Percentiles rank a stretch among this genome's conserved stretches.
These are phyloP conservation scores for Mycena vulgaris DNA, from an alignment of 768 basidiomycete species.

Conservation along the genomic window DNA sequence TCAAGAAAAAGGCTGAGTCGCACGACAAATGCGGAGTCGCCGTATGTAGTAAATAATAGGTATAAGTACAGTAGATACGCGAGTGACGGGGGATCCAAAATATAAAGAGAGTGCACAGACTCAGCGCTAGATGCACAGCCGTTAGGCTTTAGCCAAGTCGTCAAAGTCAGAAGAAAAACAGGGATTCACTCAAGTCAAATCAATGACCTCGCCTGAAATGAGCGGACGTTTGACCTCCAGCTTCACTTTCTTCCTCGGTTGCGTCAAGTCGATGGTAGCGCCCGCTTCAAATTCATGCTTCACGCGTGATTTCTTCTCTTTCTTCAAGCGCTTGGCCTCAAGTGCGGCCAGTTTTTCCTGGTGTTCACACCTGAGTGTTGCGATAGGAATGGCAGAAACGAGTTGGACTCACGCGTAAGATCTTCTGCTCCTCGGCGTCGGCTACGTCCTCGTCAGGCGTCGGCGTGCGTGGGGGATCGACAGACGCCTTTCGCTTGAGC, in stretches of 20 bases:
- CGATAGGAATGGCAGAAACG: no score
- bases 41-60: no score
- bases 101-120: no score
- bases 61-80: no score
- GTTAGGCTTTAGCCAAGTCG: no score
- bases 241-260: conserved; percentile 19
- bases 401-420: neutral
- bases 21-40: no score
- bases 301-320: conserved; percentile 23
- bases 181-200: conserved; percentile 20
- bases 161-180: neutral
- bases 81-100: no score
- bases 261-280: conserved; percentile 28
- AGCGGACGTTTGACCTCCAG: neutral
- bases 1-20: no score
- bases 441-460: neutral
- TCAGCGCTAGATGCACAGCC: no score
- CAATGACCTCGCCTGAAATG: conserved; percentile 24
- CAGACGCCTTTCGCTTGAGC: conserved; percentile 10
- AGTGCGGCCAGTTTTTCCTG: conserved; percentile 10
- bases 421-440: neutral
- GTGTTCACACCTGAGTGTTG: neutral
- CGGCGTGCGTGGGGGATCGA: neutral
- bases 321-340: neutral
- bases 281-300: conserved; percentile 6